Percentiles rank a stretch among this genome's conserved stretches.
phyloP scores from a whole-genome alignment of 2,329 filamentous ascomycete species.

The Hymenoscyphus linearis region DNA sequence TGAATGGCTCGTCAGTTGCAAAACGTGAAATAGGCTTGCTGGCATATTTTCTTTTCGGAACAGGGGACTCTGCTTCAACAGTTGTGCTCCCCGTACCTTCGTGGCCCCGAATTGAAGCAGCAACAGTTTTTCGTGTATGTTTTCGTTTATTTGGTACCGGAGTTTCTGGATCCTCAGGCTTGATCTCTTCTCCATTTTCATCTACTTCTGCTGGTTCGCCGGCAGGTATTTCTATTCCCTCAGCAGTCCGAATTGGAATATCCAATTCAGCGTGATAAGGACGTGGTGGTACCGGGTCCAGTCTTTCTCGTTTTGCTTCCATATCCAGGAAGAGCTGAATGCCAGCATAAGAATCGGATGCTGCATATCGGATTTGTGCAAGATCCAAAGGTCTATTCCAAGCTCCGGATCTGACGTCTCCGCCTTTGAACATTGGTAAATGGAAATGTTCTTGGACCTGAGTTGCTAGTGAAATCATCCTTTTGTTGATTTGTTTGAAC shows the following conservation, averaged over 20 bases:
- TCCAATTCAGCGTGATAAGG: slow-evolving; percentile 65
- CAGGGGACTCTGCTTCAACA: not conserved
- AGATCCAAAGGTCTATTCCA: slow-evolving; percentile 62
- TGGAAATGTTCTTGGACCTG: slow-evolving; percentile 68
- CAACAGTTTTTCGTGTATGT: not conserved
- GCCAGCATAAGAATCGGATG: slow-evolving; percentile 77
- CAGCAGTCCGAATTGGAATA: slow-evolving; percentile 53
- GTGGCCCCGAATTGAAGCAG: not conserved
- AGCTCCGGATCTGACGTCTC: slow-evolving; percentile 61
- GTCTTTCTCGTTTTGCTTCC: slow-evolving; percentile 58
- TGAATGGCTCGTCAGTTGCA: not conserved
- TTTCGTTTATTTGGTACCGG: not conserved
- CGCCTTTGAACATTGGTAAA: slow-evolving; percentile 70
- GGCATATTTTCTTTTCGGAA: slow-evolving; percentile 4
- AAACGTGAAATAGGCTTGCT: slow-evolving; percentile 1
- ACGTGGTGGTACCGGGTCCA: slow-evolving; percentile 65
- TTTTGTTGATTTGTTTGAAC: slow-evolving; percentile 57
- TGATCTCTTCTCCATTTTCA: slow-evolving; percentile 24
- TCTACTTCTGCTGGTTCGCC: slow-evolving; percentile 27
- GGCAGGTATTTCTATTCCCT: slow-evolving; percentile 35
- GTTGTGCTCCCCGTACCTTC: not conserved
- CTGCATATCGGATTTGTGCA: slow-evolving; percentile 68
- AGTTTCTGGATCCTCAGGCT: slow-evolving; percentile 6
- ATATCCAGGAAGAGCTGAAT: slow-evolving; percentile 68
- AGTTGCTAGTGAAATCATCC: slow-evolving; percentile 57